Percentiles rank a stretch among this genome's conserved stretches.
Evolutionary conservation across 805 yeast species (phyloP).

Genomic region (Naumovozyma baii): DNA sequence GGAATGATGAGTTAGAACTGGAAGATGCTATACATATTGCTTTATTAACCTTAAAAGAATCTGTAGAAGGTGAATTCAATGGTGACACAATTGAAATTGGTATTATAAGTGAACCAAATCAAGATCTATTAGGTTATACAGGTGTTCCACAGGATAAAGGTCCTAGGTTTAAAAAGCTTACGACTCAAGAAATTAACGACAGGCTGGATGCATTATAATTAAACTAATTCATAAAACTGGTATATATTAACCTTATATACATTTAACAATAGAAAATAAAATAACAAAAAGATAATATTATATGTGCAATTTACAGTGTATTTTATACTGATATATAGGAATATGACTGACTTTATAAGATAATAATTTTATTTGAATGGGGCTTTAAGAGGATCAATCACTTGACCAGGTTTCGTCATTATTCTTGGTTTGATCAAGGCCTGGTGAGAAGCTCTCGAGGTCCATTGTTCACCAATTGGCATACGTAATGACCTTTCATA

Average conservation of each 20-base stretch:
- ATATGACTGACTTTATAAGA: background rate
- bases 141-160: constrained; percentile 75
- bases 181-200: constrained; percentile 90
- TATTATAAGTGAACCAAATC: constrained; percentile 74
- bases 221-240: background rate
- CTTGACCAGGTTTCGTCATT: constrained; percentile 75
- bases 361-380: constrained; percentile 45
- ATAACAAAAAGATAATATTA: too few species aligned
- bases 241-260: background rate
- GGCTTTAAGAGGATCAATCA: constrained; percentile 83
- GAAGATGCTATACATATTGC: constrained; percentile 99
- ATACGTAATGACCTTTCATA: constrained; percentile 86
- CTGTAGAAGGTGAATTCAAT: constrained; percentile 95
- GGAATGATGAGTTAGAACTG: constrained; percentile 93
- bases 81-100: constrained; percentile 94
- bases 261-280: background rate
- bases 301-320: background rate
- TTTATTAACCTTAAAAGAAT: constrained; percentile 83
- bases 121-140: constrained; percentile 69
- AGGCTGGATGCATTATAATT: constrained; percentile 77
- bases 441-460: constrained; percentile 78
- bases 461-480: constrained; percentile 98
- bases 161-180: constrained; percentile 77
- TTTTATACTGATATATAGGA: background rate
- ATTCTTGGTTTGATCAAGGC: constrained; percentile 82